A percentile compares a stretch with the other conserved stretches of the same genome.
Evolutionary conservation across 2,329 filamentous ascomycete species (phyloP).

Genomic region (Coniochaeta sp.): DNA sequence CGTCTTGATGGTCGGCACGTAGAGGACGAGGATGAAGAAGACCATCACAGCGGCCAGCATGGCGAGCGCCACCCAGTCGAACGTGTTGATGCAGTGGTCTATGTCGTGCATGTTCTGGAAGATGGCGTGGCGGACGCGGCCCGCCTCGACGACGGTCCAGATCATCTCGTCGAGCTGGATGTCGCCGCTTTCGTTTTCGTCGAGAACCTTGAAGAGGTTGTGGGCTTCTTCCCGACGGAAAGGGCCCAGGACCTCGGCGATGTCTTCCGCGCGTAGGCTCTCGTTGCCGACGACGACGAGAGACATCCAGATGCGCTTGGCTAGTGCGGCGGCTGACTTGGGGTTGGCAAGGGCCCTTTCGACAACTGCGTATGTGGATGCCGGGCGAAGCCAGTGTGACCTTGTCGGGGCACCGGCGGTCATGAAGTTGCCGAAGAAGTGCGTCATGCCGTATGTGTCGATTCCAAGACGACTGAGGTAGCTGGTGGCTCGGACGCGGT

Average conservation of each 20-base stretch:
- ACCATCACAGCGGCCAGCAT: constrained; percentile 17
- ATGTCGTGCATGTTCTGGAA: constrained; percentile 19
- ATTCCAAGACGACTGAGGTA: constrained; percentile 18
- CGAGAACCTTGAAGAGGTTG: constrained; percentile 13
- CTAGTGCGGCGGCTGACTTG: constrained; percentile 17
- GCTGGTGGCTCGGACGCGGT: constrained; percentile 15
- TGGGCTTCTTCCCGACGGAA: constrained; percentile 16
- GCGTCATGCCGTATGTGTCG: constrained; percentile 17
- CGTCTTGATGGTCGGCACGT: constrained; percentile 19
- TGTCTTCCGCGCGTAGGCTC: constrained; percentile 14
- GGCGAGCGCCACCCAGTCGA: constrained; percentile 20
- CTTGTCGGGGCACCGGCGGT: constrained; percentile 10
- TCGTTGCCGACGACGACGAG: constrained; percentile 16
- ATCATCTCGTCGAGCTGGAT: constrained; percentile 21
- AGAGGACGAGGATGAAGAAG: constrained; percentile 19
- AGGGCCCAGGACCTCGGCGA: constrained; percentile 19
- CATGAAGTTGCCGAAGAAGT: constrained; percentile 20
- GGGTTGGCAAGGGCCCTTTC: constrained; percentile 19
- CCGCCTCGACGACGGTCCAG: constrained; percentile 18
- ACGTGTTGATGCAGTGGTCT: constrained; percentile 22
- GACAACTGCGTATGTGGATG: constrained; percentile 17
- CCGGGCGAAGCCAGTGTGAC: constrained; percentile 18
- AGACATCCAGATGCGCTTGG: constrained; percentile 20
- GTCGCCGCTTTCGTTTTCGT: constrained; percentile 18
- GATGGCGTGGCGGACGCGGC: constrained; percentile 17